Base-by-base conservation (phyloP, 257 asterid species). In the Fraxinus americana region DNA sequence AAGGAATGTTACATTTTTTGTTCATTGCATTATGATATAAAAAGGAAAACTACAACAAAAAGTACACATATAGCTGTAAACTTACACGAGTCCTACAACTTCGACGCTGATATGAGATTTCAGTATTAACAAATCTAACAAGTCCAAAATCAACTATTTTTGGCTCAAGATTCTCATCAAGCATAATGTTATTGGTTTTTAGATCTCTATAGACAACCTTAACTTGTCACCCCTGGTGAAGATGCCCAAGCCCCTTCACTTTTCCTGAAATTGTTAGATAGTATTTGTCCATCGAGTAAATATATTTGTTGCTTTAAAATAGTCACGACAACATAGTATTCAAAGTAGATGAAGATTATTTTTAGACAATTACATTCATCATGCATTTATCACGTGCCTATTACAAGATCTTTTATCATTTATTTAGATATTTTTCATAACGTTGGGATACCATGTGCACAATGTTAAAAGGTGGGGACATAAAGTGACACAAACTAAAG, bases 131-230 rank as follows among this genome's bases (percentile, higher is more conserved):
- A 74, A 79, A 78, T 54, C 99, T 80, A 65, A 96, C 98, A 59
- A 95, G 91, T n/a, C 97, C 98, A 75, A 95, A 95, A 88, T 95
- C 97, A 1, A 93, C 98, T 36, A 95, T 87, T 81, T 95, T 95
- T 5, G 0, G 48, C 48, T 41, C 48, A 11, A 41, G 48, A 41
- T 41, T 41, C 14, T 41, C 14, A 41, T 41, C 14, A 4, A 41
- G 14, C 48, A 41, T 9, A 41, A 93, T 81, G 72, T 95, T 95
- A 88, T 96, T 91, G 83, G 91, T 78, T 86, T 93, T 95, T 75
- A 93, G 90, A 63, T 95, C 97, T 79, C 98, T 85, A 75, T 95
- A 98, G 72, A 95, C 86, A 10, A 90, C 91, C 79, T 95, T 87
- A 48, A 75, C 12, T 43, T 77, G 80, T 0, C 87, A 83, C 21